Conservation (phyloP, 163 green algal species). For the Scenedesmus sp. region DNA sequence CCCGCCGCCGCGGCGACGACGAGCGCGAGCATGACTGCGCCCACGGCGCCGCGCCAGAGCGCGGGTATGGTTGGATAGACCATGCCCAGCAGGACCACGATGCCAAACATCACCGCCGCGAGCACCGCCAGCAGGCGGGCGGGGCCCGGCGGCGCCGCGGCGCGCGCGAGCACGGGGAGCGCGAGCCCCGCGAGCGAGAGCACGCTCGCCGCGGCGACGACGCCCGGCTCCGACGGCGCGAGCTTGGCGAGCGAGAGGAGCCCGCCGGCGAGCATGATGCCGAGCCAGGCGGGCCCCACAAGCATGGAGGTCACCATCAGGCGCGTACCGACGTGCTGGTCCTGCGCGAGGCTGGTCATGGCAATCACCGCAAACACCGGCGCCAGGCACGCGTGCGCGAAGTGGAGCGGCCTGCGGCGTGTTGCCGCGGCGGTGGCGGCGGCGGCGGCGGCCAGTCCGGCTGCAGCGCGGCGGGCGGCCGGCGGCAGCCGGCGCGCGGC, state of each 20-base stretch:
- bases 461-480: too few species aligned
- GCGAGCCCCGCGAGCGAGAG: conserved; percentile 9
- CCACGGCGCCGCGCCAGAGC: neutral
- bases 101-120: conserved; percentile 21
- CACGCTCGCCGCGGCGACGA: neutral
- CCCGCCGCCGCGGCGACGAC: neutral
- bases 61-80: neutral
- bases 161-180: neutral
- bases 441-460: too few species aligned
- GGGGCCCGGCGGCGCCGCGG: conserved; percentile 3
- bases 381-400: conserved; percentile 8
- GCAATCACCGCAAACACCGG: conserved; percentile 33
- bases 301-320: conserved; percentile 21
- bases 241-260: conserved; percentile 31
- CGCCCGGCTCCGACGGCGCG: neutral
- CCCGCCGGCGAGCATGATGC: neutral
- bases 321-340: conserved; percentile 36
- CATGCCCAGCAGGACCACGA: neutral
- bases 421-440: too few species aligned
- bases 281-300: conserved; percentile 28
- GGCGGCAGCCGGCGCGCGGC: too few species aligned
- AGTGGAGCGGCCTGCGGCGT: conserved; percentile 23
- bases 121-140: conserved; percentile 4
- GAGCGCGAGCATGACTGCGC: conserved; percentile 7
- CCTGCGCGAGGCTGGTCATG: neutral